These are phyloP conservation scores for Citrus sp. DNA, from an alignment of 345 rosid genomes.

Conservation along the genomic window DNA sequence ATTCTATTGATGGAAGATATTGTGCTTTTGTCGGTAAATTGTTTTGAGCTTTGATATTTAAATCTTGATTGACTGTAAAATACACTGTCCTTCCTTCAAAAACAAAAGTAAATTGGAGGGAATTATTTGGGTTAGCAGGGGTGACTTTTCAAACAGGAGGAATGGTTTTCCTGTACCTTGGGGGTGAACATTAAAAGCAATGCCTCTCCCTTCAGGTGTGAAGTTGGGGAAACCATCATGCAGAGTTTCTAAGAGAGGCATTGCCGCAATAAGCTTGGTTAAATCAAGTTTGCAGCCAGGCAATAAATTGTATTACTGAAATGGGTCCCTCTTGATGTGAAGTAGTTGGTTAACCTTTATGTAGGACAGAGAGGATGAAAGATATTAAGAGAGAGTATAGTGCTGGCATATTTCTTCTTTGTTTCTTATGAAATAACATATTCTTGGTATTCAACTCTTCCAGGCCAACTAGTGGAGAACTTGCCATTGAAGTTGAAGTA, in stretches of 20 bases:
- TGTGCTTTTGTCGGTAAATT: background rate
- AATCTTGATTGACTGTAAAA: background rate
- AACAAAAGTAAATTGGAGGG: background rate
- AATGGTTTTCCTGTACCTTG: background rate
- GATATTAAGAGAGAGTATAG: background rate
- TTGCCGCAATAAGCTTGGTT: background rate
- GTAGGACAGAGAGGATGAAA: too few relatives aligned
- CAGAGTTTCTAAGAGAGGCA: background rate
- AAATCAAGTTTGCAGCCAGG: background rate
- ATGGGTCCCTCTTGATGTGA: background rate
- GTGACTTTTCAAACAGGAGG: background rate
- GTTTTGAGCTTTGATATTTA: background rate
- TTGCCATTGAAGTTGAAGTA: conserved; percentile 11
- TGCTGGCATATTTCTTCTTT: background rate
- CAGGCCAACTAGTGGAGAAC: conserved; percentile 44
- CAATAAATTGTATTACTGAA: background rate
- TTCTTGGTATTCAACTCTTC: background rate
- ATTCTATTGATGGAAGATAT: background rate
- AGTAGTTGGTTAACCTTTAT: background rate
- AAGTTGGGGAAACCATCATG: background rate
- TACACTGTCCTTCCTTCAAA: background rate
- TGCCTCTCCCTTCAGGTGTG: background rate
- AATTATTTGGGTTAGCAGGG: background rate
- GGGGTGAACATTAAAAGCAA: too few relatives aligned
- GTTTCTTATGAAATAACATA: background rate